Conservation (phyloP, 2,329 filamentous ascomycete species). For the Alternaria longipes region DNA sequence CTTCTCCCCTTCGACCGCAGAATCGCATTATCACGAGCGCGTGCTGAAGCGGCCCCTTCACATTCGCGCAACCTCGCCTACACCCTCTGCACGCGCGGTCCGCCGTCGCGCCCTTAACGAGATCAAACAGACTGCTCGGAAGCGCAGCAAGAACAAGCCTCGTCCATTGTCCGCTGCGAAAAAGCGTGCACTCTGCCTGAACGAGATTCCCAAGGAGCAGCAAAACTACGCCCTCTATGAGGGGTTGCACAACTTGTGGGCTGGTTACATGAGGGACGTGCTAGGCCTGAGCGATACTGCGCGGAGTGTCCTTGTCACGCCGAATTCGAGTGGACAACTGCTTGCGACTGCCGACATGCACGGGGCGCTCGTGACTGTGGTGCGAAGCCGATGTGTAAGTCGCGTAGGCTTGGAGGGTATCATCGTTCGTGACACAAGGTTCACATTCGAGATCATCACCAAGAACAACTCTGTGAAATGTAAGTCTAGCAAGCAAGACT, state of each 20-base stretch:
- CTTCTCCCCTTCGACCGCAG: slow-evolving; percentile 76
- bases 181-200: slow-evolving; percentile 75
- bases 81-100: slow-evolving; percentile 51
- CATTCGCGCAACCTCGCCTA: slow-evolving; percentile 79
- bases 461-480: slow-evolving; percentile 73
- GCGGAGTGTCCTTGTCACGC: slow-evolving; percentile 60
- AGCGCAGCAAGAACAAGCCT: slow-evolving; percentile 61
- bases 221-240: slow-evolving; percentile 79
- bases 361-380: slow-evolving; percentile 83
- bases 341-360: slow-evolving; percentile 89
- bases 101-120: slow-evolving; percentile 63
- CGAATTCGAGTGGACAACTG: slow-evolving; percentile 72
- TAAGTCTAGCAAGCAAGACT: slow-evolving; percentile 44
- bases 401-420: slow-evolving; percentile 87
- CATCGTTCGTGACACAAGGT: slow-evolving; percentile 87
- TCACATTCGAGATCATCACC: slow-evolving; percentile 86
- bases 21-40: slow-evolving; percentile 80
- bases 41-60: slow-evolving; percentile 83
- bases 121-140: slow-evolving; percentile 42
- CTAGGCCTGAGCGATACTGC: slow-evolving; percentile 65
- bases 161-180: slow-evolving; percentile 80
- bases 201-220: slow-evolving; percentile 75
- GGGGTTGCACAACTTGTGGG: slow-evolving; percentile 81
- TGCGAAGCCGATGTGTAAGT: slow-evolving; percentile 80
- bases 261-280: slow-evolving; percentile 83